Base-by-base conservation (phyloP, 495 filamentous ascomycete species). In the Terfezia claveryi region DNA sequence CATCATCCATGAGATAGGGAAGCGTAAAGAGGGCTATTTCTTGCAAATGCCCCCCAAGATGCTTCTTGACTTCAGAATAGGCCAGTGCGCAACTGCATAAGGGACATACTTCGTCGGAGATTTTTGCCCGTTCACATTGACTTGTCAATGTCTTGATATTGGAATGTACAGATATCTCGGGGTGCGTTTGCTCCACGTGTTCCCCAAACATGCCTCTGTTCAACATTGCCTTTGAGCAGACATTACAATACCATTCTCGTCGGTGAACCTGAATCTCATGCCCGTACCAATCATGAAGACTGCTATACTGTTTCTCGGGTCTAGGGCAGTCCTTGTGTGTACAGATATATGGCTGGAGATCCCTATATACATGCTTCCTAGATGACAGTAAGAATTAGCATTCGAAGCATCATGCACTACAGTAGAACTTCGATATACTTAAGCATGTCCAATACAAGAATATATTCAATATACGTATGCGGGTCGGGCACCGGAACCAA, bases 321-420 rank as follows among this genome's bases (percentile, higher is more conserved):
- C 37, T 23, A 10, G 11, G 8, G 41, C 54, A 56, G 23, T 23
- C 20, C 5, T 49, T 16, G 38, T 50, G 36, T n/a, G 54, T 56
- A 36, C 54, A 56, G 44, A 56, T 27, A 36, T 56, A 56, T 16
- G 54, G 54, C 17, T 41, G n/a, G 4, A 56, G 41, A 17, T 56
- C 54, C 20, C 38, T 27, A 17, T 52, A 51, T 8, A 56, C 23
- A 37, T 56, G 54, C 36, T 56, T 56, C 0, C 54, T 56, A 36
- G 23, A 16, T 50, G 23, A 32, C 14, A 20, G 10, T 56, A n/a
- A 56, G 41, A 23, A 23, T 10, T 12, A n/a, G 12, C 12, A 14
- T 20, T 2, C 27, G 7, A 32, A 32, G 44, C 20, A 49, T 49
- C 44, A 20, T 14, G 14, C 44, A 20, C n/a, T 49, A 49, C 3